Evolutionary conservation across 306 rosid genomes (phyloP), one percentile per base, ranked within the genome.

Genomic region (Trifolium pratense): DNA sequence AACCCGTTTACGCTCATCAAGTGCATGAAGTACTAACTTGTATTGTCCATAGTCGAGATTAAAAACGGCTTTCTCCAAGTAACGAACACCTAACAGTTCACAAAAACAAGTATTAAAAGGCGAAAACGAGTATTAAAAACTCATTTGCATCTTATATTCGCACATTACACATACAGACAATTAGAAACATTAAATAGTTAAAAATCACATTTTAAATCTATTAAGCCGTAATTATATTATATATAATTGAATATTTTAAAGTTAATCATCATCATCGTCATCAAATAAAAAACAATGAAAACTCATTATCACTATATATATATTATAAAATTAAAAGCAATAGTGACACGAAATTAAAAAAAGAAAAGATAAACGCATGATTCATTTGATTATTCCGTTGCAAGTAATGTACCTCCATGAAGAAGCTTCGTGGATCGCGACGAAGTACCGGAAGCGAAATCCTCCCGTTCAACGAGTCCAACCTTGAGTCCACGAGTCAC

Each of bases 361-460:
- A 1, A 36, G 7, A 3, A 31, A 9, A 7, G 3, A 32, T 26
- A 61, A 11, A 53, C 12, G 17, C 60, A 36, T 34, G 10, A 23
- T 52, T 14, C 10, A 68, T n/a, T 59, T 59, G 3, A 15, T 29
- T 8, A 59, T 29, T 59, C 13, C 32, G 6, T 66, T 32, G 9
- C 42, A 73, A 18, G 48, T 60, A 13, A 52, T 48, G 16, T 83
- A 92, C 99, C 99, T 87, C 99, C 99, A 76, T 95, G 99, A 68
- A 95, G 87, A 37, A 95, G 97, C 86, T 95, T 95, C 7, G 99
- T 95, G 78, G 99, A 95, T 70, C 99, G 91, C 9, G 99, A 95
- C 5, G 99, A 95, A 31, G 99, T 95, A 49, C 99, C 99, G 10
- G 99, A 82, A 16, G 96, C 85, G 66, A 95, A 95, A 82, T 95